A percentile compares a stretch with the other conserved stretches of the same genome.
phyloP scores from a whole-genome alignment of 2,329 filamentous ascomycete genomes.

The Colletotrichum gloeosporioides region DNA sequence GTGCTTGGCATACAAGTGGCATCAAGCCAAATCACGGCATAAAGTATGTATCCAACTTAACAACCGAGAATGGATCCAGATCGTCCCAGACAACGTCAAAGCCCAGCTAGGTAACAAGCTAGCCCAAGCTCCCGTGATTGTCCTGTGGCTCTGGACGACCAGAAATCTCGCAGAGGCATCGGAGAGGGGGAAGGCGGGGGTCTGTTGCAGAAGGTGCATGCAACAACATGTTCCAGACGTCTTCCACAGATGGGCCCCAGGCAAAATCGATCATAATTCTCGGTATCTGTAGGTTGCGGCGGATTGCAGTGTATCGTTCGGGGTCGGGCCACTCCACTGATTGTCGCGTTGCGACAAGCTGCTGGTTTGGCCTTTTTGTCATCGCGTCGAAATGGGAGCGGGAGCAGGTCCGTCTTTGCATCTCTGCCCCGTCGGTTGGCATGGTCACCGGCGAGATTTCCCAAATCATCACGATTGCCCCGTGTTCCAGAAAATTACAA shows the following conservation, averaged over 20 bases:
- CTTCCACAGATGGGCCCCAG: slow-evolving; percentile 7
- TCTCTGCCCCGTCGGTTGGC: slow-evolving; percentile 15
- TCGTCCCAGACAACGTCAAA: not conserved
- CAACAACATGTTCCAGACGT: slow-evolving; percentile 13
- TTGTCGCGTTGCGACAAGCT: slow-evolving; percentile 12
- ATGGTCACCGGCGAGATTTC: slow-evolving; percentile 16
- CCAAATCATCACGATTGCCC: slow-evolving; percentile 2
- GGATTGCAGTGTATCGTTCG: slow-evolving; percentile 7
- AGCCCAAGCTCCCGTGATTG: not conserved
- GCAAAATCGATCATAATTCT: slow-evolving; percentile 1
- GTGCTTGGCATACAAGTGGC: not conserved
- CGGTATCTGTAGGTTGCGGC: slow-evolving; percentile 5
- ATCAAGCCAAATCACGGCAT: not conserved
- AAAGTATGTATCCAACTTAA: not conserved
- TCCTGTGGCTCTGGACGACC: not conserved
- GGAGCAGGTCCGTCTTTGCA: not conserved
- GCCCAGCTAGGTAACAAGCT: not conserved
- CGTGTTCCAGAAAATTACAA: not conserved
- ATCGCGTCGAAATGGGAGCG: not conserved
- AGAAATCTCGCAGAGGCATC: not conserved
- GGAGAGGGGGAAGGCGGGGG: not conserved
- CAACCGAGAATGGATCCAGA: not conserved
- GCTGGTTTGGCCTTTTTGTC: not conserved
- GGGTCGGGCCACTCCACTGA: slow-evolving; percentile 6
- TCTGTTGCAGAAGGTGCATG: not conserved